phyloP scores from a whole-genome alignment of 129 eudicot species.

The Artemisia annua region DNA sequence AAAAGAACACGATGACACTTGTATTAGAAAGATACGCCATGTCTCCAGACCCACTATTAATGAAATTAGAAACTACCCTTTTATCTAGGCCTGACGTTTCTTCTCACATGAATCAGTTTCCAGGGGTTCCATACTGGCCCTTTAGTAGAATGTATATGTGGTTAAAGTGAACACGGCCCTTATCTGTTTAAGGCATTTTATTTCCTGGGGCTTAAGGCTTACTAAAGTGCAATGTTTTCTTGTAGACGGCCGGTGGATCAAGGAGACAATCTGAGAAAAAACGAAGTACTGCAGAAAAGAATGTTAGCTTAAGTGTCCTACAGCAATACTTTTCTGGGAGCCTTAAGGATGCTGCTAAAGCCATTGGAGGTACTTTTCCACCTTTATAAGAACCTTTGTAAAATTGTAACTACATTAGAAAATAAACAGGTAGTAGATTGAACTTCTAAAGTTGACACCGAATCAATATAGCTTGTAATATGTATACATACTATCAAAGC shows the following conservation, averaged over 20 bases:
- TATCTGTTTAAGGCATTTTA: not conserved
- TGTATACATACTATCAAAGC: no score
- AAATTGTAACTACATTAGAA: not conserved
- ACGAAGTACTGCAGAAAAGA: constrained; percentile 70
- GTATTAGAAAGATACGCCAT: not conserved
- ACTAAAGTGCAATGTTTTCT: constrained; percentile 1
- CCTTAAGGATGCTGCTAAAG: constrained; percentile 93
- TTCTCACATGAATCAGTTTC: no score
- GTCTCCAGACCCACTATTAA: not conserved
- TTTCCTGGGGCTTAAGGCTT: not conserved
- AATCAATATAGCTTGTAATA: not conserved
- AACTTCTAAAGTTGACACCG: not conserved
- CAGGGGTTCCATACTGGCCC: not conserved
- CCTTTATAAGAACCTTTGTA: not conserved
- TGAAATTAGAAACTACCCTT: not conserved
- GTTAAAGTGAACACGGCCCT: constrained; percentile 11
- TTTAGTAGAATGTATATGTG: not conserved
- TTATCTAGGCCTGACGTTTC: no score
- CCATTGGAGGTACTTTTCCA: constrained; percentile 75
- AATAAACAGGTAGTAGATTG: not conserved
- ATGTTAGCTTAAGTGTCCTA: constrained; percentile 71
- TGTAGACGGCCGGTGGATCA: constrained; percentile 47
- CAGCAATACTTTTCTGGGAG: constrained; percentile 94
- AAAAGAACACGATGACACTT: not conserved
- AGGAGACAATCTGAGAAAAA: constrained; percentile 58